A percentile compares a stretch with the other conserved stretches of the same genome.
phyloP scores from a whole-genome alignment of 495 filamentous ascomycete genomes.

The Xylaria curta region DNA sequence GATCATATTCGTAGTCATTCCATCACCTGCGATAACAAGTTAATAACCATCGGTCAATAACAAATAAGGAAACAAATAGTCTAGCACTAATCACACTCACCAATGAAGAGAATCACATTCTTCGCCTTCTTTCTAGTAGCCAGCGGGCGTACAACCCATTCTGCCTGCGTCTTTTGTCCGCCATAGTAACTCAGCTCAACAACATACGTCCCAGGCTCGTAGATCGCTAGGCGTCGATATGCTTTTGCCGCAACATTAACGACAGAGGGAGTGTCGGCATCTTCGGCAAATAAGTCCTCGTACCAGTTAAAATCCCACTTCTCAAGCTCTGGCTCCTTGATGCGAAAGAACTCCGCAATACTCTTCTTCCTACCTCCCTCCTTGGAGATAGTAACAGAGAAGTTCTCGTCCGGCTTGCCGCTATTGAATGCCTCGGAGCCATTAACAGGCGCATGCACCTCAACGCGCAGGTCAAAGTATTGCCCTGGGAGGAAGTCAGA shows the following conservation, averaged over 20 bases:
- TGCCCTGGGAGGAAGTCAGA: conserved; percentile 77
- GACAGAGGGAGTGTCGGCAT: conserved; percentile 65
- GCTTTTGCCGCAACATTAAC: conserved; percentile 76
- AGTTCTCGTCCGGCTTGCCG: conserved; percentile 66
- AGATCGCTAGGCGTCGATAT: conserved; percentile 69
- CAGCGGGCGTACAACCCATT: conserved; percentile 73
- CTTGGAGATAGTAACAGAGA: conserved; percentile 72
- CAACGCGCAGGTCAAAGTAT: conserved; percentile 76
- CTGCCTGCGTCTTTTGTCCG: conserved; percentile 66
- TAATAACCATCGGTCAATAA: too few relatives aligned
- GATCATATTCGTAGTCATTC: conserved; percentile 83
- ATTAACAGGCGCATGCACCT: conserved; percentile 78
- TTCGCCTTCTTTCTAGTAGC: conserved; percentile 69
- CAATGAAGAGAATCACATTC: conserved; percentile 80
- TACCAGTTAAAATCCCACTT: conserved; percentile 75
- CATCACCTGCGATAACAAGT: conserved; percentile 53
- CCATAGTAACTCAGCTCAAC: conserved; percentile 74
- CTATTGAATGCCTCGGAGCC: conserved; percentile 70
- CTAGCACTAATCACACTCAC: conserved; percentile 35
- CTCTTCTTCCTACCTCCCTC: conserved; percentile 53
- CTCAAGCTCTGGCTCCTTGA: conserved; percentile 67
- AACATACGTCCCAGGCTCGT: conserved; percentile 73
- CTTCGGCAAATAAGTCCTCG: conserved; percentile 74
- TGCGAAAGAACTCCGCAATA: conserved; percentile 64
- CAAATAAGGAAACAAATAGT: too few relatives aligned